Evolutionary conservation across 2,329 filamentous ascomycete species (phyloP), one percentile per base, ranked within the genome.

Genomic region (Neoarthrinium moseri): DNA sequence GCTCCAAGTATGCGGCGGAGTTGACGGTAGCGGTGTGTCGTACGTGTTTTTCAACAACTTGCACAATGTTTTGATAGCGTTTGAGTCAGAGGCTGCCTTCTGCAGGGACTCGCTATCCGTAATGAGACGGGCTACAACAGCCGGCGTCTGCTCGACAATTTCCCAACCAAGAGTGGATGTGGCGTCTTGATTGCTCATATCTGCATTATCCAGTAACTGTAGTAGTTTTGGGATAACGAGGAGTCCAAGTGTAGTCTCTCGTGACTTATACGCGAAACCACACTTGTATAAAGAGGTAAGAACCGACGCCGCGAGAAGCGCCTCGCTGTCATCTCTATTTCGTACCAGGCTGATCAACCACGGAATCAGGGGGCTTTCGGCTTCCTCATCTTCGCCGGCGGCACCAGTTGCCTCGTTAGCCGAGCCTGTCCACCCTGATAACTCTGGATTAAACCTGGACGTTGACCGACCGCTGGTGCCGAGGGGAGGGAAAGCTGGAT

Each of bases 81-180:
- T 66, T 46, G 74, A 75, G 49, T 96, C 89, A 34, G 85, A 86
- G 0, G 91, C 90, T 29, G 89, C 84, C 56, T 85, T 87, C 65
- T 97, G 92, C 43, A 97, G 74, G 48, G 81, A 77, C 49, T 87
- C 82, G 61, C 85, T 90, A 58, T 94, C 89, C 21, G 83, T 82
- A 15, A 96, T 83, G 30, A 97, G 74, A 36, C 84, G 82, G 13
- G 90, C 89, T 45, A 97, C 73, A 10, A 95, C 79, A 1, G 81
- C 77, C 6, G 91, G 89, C 2, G 87, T 83, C 51, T 81, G 81
- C 62, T 92, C 88, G 45, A 83, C 74, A 11, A 90, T 73, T 7
- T 69, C 64, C 50, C 41, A 43, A 40, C 27, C 49, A 44, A 18
- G 18, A 18, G 30, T 15, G 6, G 22, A 33, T 17, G 10, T 56